Evolutionary conservation across 305 asterid species (phyloP).

Genomic region (Plantago lanceolata): DNA sequence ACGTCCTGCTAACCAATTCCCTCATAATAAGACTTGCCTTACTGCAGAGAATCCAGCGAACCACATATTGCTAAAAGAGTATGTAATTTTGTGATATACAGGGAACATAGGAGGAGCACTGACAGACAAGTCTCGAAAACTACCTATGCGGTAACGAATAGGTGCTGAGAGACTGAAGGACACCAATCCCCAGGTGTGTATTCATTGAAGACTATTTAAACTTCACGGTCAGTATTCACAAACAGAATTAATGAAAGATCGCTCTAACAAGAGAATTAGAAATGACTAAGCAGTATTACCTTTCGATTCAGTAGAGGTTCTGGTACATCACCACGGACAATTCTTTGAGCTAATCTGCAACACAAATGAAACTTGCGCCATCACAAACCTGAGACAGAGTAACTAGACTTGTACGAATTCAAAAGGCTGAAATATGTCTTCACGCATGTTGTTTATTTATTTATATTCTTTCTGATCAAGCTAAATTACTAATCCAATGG

Average conservation of each 20-base stretch:
- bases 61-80: no score
- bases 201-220: not conserved
- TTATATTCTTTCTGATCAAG: no score
- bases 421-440: not conserved
- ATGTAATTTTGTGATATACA: no score
- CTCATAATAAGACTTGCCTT: no score
- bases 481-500: no score
- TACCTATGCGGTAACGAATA: no score
- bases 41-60: no score
- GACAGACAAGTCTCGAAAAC: no score
- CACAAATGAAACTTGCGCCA: conserved; percentile 6
- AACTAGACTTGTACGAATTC: not conserved
- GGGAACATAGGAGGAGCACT: no score
- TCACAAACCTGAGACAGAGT: conserved; percentile 3
- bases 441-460: no score
- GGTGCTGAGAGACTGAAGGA: no score
- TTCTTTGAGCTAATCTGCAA: conserved; percentile 81
- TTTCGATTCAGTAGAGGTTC: conserved; percentile 74
- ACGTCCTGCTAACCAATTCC: no score
- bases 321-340: conserved; percentile 81
- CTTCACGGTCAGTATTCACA: not conserved
- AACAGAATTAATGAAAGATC: not conserved
- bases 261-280: not conserved
- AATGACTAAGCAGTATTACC: conserved; percentile 35
- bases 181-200: not conserved